These are phyloP conservation scores for Triadica sebifera DNA, from an alignment of 345 rosid species.

Conservation along the genomic window DNA sequence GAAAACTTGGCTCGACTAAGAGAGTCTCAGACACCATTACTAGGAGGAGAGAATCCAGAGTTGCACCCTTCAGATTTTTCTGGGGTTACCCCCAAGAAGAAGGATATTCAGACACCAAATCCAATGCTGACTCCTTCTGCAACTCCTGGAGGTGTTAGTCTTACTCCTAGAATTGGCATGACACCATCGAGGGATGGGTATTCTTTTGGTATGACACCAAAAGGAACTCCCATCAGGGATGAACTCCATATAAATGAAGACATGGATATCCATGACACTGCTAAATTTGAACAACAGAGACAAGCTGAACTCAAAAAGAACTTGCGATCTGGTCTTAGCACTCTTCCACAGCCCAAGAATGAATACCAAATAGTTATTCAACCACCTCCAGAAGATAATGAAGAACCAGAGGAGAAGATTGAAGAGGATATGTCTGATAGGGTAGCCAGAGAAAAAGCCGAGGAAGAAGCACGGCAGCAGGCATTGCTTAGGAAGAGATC, in stretches of 20 bases:
- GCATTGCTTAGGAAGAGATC: conserved; percentile 94
- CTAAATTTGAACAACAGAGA: conserved; percentile 71
- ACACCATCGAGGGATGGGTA: conserved; percentile 89
- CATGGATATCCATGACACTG: conserved; percentile 71
- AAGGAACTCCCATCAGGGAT: conserved; percentile 95
- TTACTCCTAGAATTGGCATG: conserved; percentile 87
- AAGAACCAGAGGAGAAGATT: conserved; percentile 86
- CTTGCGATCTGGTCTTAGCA: conserved; percentile 65
- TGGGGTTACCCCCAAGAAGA: conserved; percentile 93
- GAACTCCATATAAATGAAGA: conserved; percentile 94
- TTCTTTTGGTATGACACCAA: conserved; percentile 80
- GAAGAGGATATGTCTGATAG: conserved; percentile 99
- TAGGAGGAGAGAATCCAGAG: conserved; percentile 98
- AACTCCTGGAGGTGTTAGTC: conserved; percentile 80
- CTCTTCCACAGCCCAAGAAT: conserved; percentile 92
- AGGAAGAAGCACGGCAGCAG: conserved; percentile 83
- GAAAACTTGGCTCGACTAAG: conserved; percentile 93
- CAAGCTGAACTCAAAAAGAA: conserved; percentile 79
- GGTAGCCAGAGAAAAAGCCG: conserved; percentile 83
- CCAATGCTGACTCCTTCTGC: conserved; percentile 86
- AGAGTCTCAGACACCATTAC: conserved; percentile 94
- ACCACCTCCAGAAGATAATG: conserved; percentile 74
- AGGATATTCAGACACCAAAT: conserved; percentile 88
- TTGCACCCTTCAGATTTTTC: conserved; percentile 99
- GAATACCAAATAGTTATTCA: conserved; percentile 89